phyloP scores from a whole-genome alignment of 2,329 filamentous ascomycete genomes.

The Fusarium beomiforme region DNA sequence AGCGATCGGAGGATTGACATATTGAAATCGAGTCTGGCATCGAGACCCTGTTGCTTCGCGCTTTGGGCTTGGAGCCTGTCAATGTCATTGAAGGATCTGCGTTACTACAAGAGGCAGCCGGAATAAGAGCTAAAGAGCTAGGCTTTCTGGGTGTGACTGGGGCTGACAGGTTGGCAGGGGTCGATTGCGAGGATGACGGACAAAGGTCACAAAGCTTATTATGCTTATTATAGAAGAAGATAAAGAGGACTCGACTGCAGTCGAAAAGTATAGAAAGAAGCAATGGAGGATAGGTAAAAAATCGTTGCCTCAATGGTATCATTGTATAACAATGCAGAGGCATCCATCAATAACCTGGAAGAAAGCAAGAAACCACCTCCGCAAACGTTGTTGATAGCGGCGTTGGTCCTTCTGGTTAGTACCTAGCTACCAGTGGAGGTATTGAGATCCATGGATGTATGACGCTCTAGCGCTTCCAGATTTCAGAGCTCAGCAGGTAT shows the following conservation, averaged over 20 bases:
- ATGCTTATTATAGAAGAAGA: not conserved
- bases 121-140: constrained; percentile 8
- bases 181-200: constrained; percentile 10
- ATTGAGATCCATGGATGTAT: not conserved
- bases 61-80: not conserved
- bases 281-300: not conserved
- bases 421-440: no score
- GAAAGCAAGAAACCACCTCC: constrained; percentile 1
- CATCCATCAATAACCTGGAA: not conserved
- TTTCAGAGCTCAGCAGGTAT: constrained; percentile 24
- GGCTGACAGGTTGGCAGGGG: constrained; percentile 10
- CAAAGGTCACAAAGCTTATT: not conserved
- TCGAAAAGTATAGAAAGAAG: not conserved
- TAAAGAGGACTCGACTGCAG: not conserved
- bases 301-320: constrained; percentile 15
- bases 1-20: constrained; percentile 14
- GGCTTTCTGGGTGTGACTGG: constrained; percentile 13
- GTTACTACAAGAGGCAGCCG: constrained; percentile 26
- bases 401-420: no score
- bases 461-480: constrained; percentile 33
- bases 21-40: constrained; percentile 3
- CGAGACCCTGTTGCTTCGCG: constrained; percentile 15
- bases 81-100: constrained; percentile 12
- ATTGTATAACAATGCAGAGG: constrained; percentile 1
- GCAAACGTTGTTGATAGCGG: constrained; percentile 12